Evolutionary conservation across 352 stramenopile genomes (phyloP).

Genomic region (Phytophthora sansomeana): DNA sequence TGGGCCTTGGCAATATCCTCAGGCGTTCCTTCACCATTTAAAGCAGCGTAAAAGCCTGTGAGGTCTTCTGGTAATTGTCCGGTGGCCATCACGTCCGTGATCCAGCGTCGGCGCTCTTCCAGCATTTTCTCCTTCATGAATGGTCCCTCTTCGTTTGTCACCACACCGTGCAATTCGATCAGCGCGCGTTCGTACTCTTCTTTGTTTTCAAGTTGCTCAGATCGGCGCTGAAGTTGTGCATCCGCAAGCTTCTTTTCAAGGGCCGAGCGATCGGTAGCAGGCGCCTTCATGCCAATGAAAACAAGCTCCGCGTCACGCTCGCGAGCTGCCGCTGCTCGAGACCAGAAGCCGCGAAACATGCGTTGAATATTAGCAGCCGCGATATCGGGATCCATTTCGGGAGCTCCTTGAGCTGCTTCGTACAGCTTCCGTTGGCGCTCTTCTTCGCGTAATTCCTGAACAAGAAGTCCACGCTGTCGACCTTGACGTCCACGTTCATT

Average conservation of each 20-base stretch:
- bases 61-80: slow-evolving; percentile 91
- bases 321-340: slow-evolving; percentile 60
- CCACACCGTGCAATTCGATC: slow-evolving; percentile 84
- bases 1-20: slow-evolving; percentile 63
- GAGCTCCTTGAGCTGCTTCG: slow-evolving; percentile 61
- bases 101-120: slow-evolving; percentile 93
- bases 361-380: slow-evolving; percentile 92
- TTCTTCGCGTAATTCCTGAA: slow-evolving; percentile 86
- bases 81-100: slow-evolving; percentile 92
- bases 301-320: slow-evolving; percentile 89
- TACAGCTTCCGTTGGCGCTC: slow-evolving; percentile 86
- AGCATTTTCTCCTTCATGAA: slow-evolving; percentile 93
- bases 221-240: slow-evolving; percentile 84
- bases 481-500: slow-evolving; percentile 93
- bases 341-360: slow-evolving; percentile 89
- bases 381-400: slow-evolving; percentile 92
- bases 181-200: slow-evolving; percentile 92
- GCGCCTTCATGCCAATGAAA: slow-evolving; percentile 95
- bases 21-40: slow-evolving; percentile 45
- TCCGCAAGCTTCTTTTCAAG: slow-evolving; percentile 84
- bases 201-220: slow-evolving; percentile 92
- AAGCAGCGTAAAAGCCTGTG: slow-evolving; percentile 82
- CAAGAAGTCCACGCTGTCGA: slow-evolving; percentile 81
- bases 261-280: slow-evolving; percentile 55
- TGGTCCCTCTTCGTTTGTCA: slow-evolving; percentile 89